Percentiles rank a stretch among this genome's conserved stretches.
Conservation (phyloP, 1,139 yeast genomes). For the Diutina scorzettiae region DNA sequence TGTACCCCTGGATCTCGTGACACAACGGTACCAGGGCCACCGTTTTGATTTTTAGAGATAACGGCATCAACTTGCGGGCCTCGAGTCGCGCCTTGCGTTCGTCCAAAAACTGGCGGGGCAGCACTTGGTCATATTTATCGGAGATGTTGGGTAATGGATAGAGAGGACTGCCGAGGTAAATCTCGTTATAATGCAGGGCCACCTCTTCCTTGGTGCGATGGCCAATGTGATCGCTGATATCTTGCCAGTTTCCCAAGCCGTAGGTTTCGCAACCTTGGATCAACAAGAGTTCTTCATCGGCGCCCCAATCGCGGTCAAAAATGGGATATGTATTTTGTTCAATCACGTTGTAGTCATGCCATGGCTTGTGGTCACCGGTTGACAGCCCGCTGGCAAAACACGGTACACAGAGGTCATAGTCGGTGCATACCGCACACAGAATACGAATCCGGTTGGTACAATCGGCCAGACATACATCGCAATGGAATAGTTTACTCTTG, state of each 20-base stretch:
- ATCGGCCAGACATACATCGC: conserved; percentile 92
- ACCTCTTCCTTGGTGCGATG: conserved; percentile 89
- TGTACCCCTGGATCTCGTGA: conserved; percentile 93
- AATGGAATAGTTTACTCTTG: conserved; percentile 52
- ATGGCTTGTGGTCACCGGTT: conserved; percentile 83
- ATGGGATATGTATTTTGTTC: conserved; percentile 95
- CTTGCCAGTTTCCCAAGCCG: conserved; percentile 97
- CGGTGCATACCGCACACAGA: conserved; percentile 84
- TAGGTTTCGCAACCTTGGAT: conserved; percentile 85
- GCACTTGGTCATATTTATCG: conserved; percentile 47
- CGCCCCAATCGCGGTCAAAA: conserved; percentile 90
- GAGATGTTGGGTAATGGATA: conserved; percentile 82
- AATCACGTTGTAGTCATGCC: conserved; percentile 83
- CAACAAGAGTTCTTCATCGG: conserved; percentile 84
- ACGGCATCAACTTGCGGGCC: conserved; percentile 49
- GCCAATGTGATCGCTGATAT: conserved; percentile 89
- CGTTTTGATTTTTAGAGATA: conserved; percentile 77
- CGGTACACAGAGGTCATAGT: conserved; percentile 92
- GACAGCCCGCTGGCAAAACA: conserved; percentile 81
- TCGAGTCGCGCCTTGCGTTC: conserved; percentile 65
- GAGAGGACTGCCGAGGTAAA: conserved; percentile 53
- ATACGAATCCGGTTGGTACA: conserved; percentile 87
- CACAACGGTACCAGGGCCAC: conserved; percentile 91
- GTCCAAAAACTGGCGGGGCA: conserved; percentile 59
- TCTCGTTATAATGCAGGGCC: conserved; percentile 61